These are phyloP conservation scores for Lachancea cidri DNA, from an alignment of 805 yeast genomes.

Conservation along the genomic window DNA sequence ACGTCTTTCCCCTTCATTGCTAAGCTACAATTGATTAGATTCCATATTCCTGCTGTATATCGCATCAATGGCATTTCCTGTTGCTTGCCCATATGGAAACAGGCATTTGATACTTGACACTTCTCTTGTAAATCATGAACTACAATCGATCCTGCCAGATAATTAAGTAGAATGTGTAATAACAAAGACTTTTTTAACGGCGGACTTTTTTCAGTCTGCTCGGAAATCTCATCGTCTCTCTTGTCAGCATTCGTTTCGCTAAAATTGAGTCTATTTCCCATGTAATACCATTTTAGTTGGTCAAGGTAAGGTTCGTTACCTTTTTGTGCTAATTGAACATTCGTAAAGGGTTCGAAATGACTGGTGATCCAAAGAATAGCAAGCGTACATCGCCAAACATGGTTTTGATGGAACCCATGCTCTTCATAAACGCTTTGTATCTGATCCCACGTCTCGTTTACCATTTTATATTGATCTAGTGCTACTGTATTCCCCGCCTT, in stretches of 20 bases:
- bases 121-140: slow-evolving; percentile 27
- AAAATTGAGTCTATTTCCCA: slow-evolving; percentile 18
- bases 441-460: slow-evolving; percentile 17
- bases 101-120: slow-evolving; percentile 22
- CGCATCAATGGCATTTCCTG: slow-evolving; percentile 18
- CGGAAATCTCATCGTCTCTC: slow-evolving; percentile 2
- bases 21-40: slow-evolving; percentile 29
- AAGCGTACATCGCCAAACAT: slow-evolving; percentile 26
- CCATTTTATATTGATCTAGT: slow-evolving; percentile 3
- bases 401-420: slow-evolving; percentile 17
- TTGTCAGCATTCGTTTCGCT: slow-evolving; percentile 2
- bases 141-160: slow-evolving; percentile 27
- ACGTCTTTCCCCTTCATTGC: slow-evolving; percentile 30
- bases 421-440: slow-evolving; percentile 11
- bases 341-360: slow-evolving; percentile 31
- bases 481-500: slow-evolving; percentile 4
- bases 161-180: slow-evolving; percentile 25
- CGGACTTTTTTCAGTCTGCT: slow-evolving; percentile 1
- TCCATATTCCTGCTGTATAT: slow-evolving; percentile 31
- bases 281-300: slow-evolving; percentile 19
- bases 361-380: slow-evolving; percentile 27
- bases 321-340: slow-evolving; percentile 23
- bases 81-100: slow-evolving; percentile 26
- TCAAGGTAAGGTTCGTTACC: slow-evolving; percentile 19
- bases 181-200: slow-evolving; percentile 26